Evolutionary conservation across 192 early-diverging fungal species (phyloP), one percentile per base, ranked within the genome.

Genomic region (Geosiphon pyriformis): DNA sequence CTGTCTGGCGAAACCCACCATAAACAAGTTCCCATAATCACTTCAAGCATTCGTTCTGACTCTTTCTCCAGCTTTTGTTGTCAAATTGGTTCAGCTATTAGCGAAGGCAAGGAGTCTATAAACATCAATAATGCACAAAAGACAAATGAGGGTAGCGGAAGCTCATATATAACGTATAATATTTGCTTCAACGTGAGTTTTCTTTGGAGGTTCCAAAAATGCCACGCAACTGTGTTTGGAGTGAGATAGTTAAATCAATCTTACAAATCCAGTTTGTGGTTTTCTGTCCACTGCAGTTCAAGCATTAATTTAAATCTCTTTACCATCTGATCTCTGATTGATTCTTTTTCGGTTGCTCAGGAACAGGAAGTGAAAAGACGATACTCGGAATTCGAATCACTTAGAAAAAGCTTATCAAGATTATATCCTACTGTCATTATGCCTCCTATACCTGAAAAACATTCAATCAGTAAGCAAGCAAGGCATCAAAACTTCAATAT

Each of bases 391-490:
- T 99, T 99, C 67, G 95, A 96, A 73, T 87, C 92, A 2, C 80
- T 99, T 48, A 80, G 94, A 61, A 89, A 82, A 54, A 73, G 87
- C 12, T 80, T 99, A 55, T 78, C 77, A 20, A 79, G 85, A 37
- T 80, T 94, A 58, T 91, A 97, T 72, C 94, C 94, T 4, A 91
- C 88, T 0, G 71, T 91, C 47, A 89, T 96, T 54, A 85, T 98
- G 10, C 94, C 95, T 4, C 95, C 96, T 23, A 95, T 99, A 68
- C 96, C 96, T 20, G 94, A 96, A 65, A 99, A 99, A 77, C 95
- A 99, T 79, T 87, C 92, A 22, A 72, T 99, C 57, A 80, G 88
- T 78, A 84, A 78, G 27, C 42, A n/a, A 63, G 27, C 47, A n/a
- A n/a, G 20, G 66, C 83, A 70, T 48, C 75, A 73, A 18, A 70